Evolutionary conservation across 257 asterid species (phyloP).

Genomic region (Solanum gracilifrons): DNA sequence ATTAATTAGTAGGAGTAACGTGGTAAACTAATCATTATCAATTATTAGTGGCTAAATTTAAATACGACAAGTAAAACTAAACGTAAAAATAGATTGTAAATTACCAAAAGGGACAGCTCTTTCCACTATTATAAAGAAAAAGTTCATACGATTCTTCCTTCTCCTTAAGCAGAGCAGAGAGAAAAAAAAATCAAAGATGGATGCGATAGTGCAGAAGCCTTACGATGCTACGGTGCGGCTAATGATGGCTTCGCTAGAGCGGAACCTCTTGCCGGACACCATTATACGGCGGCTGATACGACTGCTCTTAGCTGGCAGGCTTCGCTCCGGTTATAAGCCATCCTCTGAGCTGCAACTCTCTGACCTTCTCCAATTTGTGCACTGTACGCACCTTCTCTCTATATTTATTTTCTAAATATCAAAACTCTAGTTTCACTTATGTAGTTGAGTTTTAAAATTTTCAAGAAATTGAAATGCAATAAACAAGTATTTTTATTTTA

Average conservation of each 20-base stretch:
- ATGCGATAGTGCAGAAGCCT: constrained; percentile 37
- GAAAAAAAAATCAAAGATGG: constrained; percentile 1
- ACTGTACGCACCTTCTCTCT: constrained; percentile 20
- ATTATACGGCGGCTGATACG: constrained; percentile 74
- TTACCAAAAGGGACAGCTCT: too few species aligned
- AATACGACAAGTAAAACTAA: too few species aligned
- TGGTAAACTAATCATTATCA: too few species aligned
- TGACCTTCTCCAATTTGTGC: constrained; percentile 47
- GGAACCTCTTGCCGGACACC: constrained; percentile 74
- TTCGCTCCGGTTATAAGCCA: constrained; percentile 62
- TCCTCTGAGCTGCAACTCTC: constrained; percentile 50
- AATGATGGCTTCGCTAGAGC: constrained; percentile 67
- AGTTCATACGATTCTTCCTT: background rate
- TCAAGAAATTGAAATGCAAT: too few species aligned
- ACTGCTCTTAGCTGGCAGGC: constrained; percentile 61
- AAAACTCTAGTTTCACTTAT: too few species aligned
- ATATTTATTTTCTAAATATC: too few species aligned
- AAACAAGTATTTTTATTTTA: too few species aligned
- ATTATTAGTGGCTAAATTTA: too few species aligned
- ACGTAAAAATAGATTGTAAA: too few species aligned
- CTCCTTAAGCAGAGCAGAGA: background rate
- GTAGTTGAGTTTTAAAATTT: too few species aligned
- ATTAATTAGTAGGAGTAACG: too few species aligned
- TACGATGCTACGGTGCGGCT: constrained; percentile 61
- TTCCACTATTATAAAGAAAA: too few species aligned